Evolutionary conservation across 192 early-diverging fungal genomes (phyloP), one percentile per base, ranked within the genome.

Genomic region (Phycomyces nitens): DNA sequence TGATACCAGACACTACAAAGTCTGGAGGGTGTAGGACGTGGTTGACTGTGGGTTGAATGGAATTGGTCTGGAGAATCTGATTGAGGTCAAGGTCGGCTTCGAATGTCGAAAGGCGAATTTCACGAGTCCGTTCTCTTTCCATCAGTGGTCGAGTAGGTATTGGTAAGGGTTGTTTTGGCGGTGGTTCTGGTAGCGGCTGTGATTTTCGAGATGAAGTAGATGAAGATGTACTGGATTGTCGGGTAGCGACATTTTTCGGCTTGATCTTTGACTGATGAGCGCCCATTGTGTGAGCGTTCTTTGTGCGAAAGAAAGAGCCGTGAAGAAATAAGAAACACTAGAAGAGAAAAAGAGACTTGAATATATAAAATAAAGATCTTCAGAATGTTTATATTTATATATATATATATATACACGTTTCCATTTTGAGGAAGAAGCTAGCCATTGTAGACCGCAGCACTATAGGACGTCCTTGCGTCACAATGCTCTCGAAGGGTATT

Each of bases 221-320:
- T 14, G 18, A 18, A n/a, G 44, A n/a, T 47, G 15, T 47, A 3
- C 18, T 14, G 15, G 44, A 18, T 47, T n/a, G 12, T 47, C 15
- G 44, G 3, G 3, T 11, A 47, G 44, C 44, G 44, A 47, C 18
- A 47, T 14, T 14, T 47, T 47, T 47, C 12, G 15, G 44, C 44
- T 47, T 47, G 18, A 18, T 47, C 44, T 47, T 47, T 14, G 15
- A n/a, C 18, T 47, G 44, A 3, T 47, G 44, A 2, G 44, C 44
- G 44, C 44, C 44, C 44, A 47, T 47, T 47, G 44, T 47, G 44
- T 47, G 44, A 14, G 29, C 18, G 44, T 18, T 47, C 44, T 47
- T 47, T 47, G 44, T 47, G 18, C 44, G 15, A 47, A 47, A 47
- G 44, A 47, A 47, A 47, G 44, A 18, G 18, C 44, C 18, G 2